Percentiles rank a stretch among this genome's conserved stretches.
phyloP scores from a whole-genome alignment of 148 eudicot genomes.

The Arctostaphylos glauca region DNA sequence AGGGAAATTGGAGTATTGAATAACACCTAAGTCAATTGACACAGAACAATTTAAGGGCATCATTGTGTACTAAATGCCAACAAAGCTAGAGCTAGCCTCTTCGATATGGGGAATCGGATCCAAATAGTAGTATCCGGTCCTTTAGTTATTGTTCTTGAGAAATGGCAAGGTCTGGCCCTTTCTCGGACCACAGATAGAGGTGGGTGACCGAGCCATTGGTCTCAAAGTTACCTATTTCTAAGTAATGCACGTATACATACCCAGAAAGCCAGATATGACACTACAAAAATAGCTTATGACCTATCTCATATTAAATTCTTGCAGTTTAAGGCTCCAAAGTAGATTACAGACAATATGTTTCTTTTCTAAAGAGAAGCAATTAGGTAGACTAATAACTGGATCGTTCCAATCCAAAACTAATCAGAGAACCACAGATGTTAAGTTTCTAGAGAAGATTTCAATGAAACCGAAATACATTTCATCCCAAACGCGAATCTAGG shows the following conservation, averaged over 20 bases:
- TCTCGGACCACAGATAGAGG: no score
- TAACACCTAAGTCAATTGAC: not conserved
- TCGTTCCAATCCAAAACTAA: not conserved
- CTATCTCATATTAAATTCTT: not conserved
- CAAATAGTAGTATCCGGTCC: no score
- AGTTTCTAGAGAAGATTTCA: not conserved
- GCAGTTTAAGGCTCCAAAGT: not conserved
- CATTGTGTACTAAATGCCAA: not conserved
- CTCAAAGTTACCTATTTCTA: no score
- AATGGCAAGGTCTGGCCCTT: no score
- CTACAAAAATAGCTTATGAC: not conserved
- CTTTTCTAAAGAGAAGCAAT: not conserved
- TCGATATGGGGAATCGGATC: no score
- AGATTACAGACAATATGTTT: not conserved
- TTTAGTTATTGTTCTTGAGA: no score
- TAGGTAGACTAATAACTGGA: not conserved
- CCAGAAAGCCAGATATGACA: not conserved
- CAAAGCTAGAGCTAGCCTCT: no score
- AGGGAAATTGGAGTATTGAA: not conserved
- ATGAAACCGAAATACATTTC: not conserved
- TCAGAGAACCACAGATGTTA: not conserved
- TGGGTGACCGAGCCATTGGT: no score
- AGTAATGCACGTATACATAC: no score
- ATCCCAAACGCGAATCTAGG: not conserved
- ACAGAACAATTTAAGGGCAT: not conserved